Evolutionary conservation across 2,329 filamentous ascomycete species (phyloP), one percentile per base, ranked within the genome.

Genomic region (Fusarium sp.): DNA sequence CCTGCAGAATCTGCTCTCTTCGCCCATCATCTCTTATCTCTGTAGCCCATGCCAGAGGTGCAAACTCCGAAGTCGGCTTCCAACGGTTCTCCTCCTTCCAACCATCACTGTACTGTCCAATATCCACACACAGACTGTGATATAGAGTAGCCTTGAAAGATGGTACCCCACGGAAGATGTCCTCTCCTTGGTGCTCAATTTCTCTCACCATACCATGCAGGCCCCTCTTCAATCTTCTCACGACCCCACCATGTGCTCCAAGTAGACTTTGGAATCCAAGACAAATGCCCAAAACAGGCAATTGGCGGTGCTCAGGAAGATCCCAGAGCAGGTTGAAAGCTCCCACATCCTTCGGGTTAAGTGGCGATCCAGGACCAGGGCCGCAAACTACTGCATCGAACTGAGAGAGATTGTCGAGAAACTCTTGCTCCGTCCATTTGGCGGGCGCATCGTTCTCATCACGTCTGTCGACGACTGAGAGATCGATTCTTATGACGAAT

Each of bases 321-420:
- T 81, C 80, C 94, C 94, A 98, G 7, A 98, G 84, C 67, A 89
- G 82, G 58, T 84, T 85, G 82, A 97, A 96, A 44, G 96, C 85
- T 12, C 96, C 96, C 40, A 97, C 90, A 79, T 98, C 95, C n/a
- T 83, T 82, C 10, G 87, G 80, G 62, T 88, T 87, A 47, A 86
- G 86, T 1, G 95, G 94, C 75, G 93, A 90, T 12, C 96, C 96
- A 1, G 96, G 96, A 0, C 96, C 96, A 2, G 96, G 96, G 0
- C 96, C 95, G 70, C 94, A 92, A 52, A 98, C 91, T 24, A 98
- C 89, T 43, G 94, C 96, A 79, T 95, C 91, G 78, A 94, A 97
- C 44, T 85, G 81, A 38, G 80, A 74, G 13, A 91, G 82, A 29
- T 76, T 76, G 7, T 70, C 59, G 34, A 77, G 62, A 41, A 81